Conservation (phyloP, 2,329 filamentous ascomycete genomes). For the Blumeria graminis region DNA sequence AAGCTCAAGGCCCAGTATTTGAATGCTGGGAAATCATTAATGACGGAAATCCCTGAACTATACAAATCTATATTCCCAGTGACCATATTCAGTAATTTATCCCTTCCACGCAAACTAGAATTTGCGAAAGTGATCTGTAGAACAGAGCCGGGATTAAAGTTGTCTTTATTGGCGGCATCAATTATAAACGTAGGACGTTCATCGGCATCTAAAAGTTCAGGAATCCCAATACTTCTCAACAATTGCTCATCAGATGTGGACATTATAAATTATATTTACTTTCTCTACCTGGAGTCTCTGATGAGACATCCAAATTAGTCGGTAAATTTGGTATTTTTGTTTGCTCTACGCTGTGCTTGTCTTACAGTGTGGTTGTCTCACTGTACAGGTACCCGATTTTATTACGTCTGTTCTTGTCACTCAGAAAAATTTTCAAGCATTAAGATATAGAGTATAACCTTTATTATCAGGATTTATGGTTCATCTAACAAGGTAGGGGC, state of each 20-base stretch:
- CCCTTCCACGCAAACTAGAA: conserved; percentile 29
- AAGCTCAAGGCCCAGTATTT: conserved; percentile 42
- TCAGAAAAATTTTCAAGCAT: no score
- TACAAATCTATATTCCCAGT: conserved; percentile 10
- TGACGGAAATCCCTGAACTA: conserved; percentile 16
- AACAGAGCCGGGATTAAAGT: conserved; percentile 23
- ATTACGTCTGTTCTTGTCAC: no score
- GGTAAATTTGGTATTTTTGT: no score
- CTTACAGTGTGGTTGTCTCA: no score
- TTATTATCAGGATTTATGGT: no score
- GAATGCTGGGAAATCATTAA: conserved; percentile 33
- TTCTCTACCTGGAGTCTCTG: no score
- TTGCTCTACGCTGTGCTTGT: no score
- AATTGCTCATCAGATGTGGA: conserved; percentile 25
- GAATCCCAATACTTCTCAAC: conserved; percentile 38
- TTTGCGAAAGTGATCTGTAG: conserved; percentile 47
- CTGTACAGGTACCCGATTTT: no score
- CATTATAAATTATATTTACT: not conserved
- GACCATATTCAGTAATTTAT: conserved; percentile 11
- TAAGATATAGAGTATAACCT: no score
- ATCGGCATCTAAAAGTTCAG: conserved; percentile 55
- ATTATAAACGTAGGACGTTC: conserved; percentile 54
- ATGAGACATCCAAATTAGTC: no score
- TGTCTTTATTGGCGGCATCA: conserved; percentile 35
- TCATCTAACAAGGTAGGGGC: no score